Evolutionary conservation across 306 rosid species (phyloP).

Genomic region (Vigna radiata): DNA sequence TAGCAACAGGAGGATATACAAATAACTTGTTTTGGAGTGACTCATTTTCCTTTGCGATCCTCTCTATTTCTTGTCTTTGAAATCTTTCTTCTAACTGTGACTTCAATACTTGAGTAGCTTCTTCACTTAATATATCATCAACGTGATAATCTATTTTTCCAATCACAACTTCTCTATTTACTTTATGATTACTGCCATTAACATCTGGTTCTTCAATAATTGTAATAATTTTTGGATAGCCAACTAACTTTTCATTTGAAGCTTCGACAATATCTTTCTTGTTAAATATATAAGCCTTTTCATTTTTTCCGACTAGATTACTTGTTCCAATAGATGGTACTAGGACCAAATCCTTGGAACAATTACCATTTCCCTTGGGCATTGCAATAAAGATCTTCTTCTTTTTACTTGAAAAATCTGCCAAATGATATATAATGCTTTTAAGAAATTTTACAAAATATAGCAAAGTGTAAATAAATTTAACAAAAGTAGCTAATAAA

Average conservation of each 20-base stretch:
- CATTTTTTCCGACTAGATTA: conserved; percentile 46
- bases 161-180: conserved; percentile 41
- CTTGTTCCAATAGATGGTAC: conserved; percentile 47
- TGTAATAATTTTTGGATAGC: not conserved
- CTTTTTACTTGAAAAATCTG: conserved; percentile 65
- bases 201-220: conserved; percentile 30
- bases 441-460: conserved; percentile 1
- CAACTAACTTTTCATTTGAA: not conserved
- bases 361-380: conserved; percentile 46
- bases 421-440: conserved; percentile 23
- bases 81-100: conserved; percentile 63
- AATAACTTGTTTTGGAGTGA: conserved; percentile 62
- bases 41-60: conserved; percentile 63
- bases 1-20: conserved; percentile 68
- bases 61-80: conserved; percentile 59
- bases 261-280: conserved; percentile 45
- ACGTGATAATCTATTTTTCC: not conserved
- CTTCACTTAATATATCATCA: conserved; percentile 35
- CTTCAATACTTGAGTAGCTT: conserved; percentile 49
- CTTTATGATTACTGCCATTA: conserved; percentile 36
- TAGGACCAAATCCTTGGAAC: conserved; percentile 55
- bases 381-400: conserved; percentile 50
- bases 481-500: conserved; percentile 39
- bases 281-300: conserved; percentile 36
- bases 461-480: conserved; percentile 4